Evolutionary conservation across 352 stramenopile genomes (phyloP), one percentile per base, ranked within the genome.

Genomic region (Globisporangium apiculatum): DNA sequence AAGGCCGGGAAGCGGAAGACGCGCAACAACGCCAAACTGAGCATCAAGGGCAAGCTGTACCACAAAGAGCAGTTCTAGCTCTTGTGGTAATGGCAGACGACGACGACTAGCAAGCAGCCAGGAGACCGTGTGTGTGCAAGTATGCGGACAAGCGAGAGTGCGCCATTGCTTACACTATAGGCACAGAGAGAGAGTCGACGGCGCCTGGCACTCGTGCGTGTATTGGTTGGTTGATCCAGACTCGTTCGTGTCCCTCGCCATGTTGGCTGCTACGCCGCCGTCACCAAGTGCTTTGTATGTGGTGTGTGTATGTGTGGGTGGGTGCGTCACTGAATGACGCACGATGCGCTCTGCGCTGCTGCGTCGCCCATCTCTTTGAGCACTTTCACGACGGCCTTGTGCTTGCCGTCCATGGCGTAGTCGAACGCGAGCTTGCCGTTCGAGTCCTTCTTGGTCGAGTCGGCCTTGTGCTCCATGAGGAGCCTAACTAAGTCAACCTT

Each of bases 281-380:
- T 31, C 24, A 31, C 24, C 24, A 31, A 31, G 24, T 31, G 3
- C 24, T 31, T 31, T 31, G 24, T 31, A 31, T 31, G 24, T 31
- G 24, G 24, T 31, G 24, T 31, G 24, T 31, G 24, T 31, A 31
- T 31, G 24, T 45, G 12, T 24, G 12, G 8, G 43, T 38, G 18
- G 24, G 24, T 53, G 17, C 35, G 58, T 67, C 84, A 94, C 75
- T 91, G 82, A 68, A 94, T 87, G 63, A 76, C 66, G 83, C 84
- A 94, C 52, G 82, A 91, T 57, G 84, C 81, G 56, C 84, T 92
- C 71, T 91, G 80, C 17, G 84, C 83, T 18, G 84, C 83, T 11
- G 86, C 85, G 60, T 97, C 91, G 35, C 91, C 91, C 75, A 96
- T 93, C 69, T 97, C 90, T 76, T 97, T 97, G 61, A 96, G 71